A percentile compares a stretch with the other conserved stretches of the same genome.
Evolutionary conservation across 768 basidiomycete species (phyloP).

Genomic region (Collybia nuda): DNA sequence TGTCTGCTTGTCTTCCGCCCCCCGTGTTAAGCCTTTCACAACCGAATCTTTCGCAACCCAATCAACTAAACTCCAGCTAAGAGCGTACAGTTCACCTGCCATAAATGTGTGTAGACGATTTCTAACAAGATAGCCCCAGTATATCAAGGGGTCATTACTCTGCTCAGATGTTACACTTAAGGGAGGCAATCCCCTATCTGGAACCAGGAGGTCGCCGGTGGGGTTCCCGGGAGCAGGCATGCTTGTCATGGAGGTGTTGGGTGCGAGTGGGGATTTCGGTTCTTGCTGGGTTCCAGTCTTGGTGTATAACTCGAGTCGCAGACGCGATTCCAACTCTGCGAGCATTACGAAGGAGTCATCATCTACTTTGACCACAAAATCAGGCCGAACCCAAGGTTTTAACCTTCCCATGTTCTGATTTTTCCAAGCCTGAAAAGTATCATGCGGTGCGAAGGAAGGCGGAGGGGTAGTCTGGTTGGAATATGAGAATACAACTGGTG

Average conservation of each 20-base stretch:
- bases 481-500: constrained; percentile 62
- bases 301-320: constrained; percentile 72
- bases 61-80: constrained; percentile 85
- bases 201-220: neutral
- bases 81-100: constrained; percentile 91
- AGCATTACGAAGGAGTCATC: constrained; percentile 96
- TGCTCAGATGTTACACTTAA: constrained; percentile 5
- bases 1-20: constrained; percentile 92
- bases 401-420: constrained; percentile 43
- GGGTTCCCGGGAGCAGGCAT: constrained; percentile 6
- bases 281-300: constrained; percentile 25
- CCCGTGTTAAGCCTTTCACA: constrained; percentile 65
- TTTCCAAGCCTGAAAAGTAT: constrained; percentile 57
- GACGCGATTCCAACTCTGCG: constrained; percentile 87
- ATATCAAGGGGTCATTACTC: constrained; percentile 67
- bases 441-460: constrained; percentile 69
- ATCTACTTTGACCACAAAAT: constrained; percentile 92
- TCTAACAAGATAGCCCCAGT: constrained; percentile 90
- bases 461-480: constrained; percentile 54
- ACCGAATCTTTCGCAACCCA: constrained; percentile 80
- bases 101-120: constrained; percentile 88
- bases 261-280: constrained; percentile 10
- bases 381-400: constrained; percentile 78
- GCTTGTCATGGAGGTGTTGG: constrained; percentile 6
- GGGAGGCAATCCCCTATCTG: neutral